Conservation (phyloP, 768 basidiomycete genomes). For the Pleurotus platypus region DNA sequence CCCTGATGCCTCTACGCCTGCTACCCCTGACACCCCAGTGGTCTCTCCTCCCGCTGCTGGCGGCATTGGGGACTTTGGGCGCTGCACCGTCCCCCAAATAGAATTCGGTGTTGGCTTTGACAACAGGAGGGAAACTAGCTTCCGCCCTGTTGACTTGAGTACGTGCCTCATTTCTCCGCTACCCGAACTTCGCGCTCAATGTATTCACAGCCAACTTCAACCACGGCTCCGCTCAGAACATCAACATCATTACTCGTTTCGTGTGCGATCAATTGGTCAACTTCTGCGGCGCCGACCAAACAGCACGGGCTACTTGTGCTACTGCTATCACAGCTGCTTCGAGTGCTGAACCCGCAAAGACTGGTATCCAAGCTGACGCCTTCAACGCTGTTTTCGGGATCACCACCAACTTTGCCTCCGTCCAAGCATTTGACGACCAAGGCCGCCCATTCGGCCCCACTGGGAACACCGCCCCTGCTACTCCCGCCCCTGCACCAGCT, state of each 20-base stretch:
- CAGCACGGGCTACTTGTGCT: conserved; percentile 47
- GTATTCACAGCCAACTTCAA: conserved; percentile 35
- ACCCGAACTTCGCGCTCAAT: not conserved
- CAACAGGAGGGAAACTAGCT: conserved; percentile 48
- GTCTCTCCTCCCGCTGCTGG: conserved; percentile 23
- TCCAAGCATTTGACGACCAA: conserved; percentile 43
- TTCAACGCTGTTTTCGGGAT: conserved; percentile 61
- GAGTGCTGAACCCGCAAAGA: conserved; percentile 30
- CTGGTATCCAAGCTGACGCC: conserved; percentile 56
- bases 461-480: conserved; percentile 11
- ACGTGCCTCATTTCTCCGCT: conserved; percentile 6
- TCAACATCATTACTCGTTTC: conserved; percentile 57
- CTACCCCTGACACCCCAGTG: conserved; percentile 19
- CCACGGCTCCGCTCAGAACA: conserved; percentile 59
- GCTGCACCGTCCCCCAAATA: conserved; percentile 51
- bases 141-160: conserved; percentile 48
- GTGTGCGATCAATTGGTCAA: conserved; percentile 56
- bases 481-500: conserved; percentile 10
- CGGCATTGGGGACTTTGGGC: conserved; percentile 42
- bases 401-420: conserved; percentile 44
- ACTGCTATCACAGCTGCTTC: conserved; percentile 37
- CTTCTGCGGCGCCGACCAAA: conserved; percentile 49
- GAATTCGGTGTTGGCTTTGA: conserved; percentile 56
- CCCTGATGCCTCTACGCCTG: conserved; percentile 13
- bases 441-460: conserved; percentile 31